phyloP scores from a whole-genome alignment of 352 stramenopile species.

The Phytophthora citrophthora region DNA sequence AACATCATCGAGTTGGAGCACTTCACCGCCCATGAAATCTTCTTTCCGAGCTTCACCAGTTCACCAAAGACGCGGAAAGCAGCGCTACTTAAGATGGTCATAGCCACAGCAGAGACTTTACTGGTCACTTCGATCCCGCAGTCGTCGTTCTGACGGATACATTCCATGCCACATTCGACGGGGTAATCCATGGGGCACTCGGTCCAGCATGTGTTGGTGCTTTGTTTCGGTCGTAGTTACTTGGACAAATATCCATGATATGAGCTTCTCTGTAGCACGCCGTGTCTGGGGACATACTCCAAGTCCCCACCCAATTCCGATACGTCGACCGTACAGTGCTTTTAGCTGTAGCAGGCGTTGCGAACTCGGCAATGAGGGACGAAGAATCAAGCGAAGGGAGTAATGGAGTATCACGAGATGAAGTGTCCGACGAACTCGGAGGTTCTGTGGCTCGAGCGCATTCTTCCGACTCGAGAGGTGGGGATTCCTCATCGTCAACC shows the following conservation, averaged over 20 bases:
- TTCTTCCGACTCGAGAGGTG: not conserved
- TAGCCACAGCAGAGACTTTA: conserved; percentile 50
- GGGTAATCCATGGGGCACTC: conserved; percentile 65
- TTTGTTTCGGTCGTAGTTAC: conserved; percentile 54
- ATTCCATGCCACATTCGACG: conserved; percentile 62
- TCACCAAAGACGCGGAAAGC: conserved; percentile 48
- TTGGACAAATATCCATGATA: conserved; percentile 41
- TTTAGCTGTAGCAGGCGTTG: conserved; percentile 20
- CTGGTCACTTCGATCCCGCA: conserved; percentile 52
- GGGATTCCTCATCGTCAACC: not conserved
- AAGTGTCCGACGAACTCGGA: not conserved
- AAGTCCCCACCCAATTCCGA: conserved; percentile 49
- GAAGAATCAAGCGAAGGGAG: not conserved
- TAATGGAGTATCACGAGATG: not conserved
- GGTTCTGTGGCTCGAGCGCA: not conserved
- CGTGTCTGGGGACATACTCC: conserved; percentile 27
- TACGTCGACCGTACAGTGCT: conserved; percentile 32
- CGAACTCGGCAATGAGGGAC: not conserved
- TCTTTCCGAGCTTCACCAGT: conserved; percentile 34
- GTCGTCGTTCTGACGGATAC: conserved; percentile 46
- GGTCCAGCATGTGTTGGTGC: conserved; percentile 58
- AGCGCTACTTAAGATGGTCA: conserved; percentile 42
- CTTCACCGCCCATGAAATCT: conserved; percentile 26
- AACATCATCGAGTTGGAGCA: conserved; percentile 35
- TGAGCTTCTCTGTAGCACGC: conserved; percentile 41